Percentiles rank a stretch among this genome's conserved stretches.
Evolutionary conservation across 2,329 filamentous ascomycete species (phyloP).

Genomic region (Neodidymelliopsis sp.): DNA sequence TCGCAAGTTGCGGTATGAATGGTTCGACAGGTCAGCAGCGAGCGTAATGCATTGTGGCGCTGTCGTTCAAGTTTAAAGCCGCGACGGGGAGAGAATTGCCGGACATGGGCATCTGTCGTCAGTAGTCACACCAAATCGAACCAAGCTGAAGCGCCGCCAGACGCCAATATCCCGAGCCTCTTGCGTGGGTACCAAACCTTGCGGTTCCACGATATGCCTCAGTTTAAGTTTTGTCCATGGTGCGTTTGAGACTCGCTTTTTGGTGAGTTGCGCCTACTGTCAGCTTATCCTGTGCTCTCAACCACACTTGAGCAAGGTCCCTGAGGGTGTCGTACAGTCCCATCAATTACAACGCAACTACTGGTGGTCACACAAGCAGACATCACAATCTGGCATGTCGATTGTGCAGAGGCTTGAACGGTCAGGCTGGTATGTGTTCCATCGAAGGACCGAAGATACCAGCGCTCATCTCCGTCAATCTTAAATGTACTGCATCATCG

Average conservation of each 20-base stretch:
- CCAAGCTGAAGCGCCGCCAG: slow-evolving; percentile 14
- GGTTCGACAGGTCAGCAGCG: slow-evolving; percentile 10
- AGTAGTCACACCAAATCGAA: slow-evolving; percentile 25
- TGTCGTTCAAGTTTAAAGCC: slow-evolving; percentile 26
- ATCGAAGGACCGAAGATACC: not conserved
- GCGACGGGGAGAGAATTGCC: slow-evolving; percentile 16
- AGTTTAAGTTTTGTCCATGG: not conserved
- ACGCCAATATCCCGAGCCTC: slow-evolving; percentile 25
- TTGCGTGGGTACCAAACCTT: slow-evolving; percentile 25
- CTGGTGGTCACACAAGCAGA: slow-evolving; percentile 7
- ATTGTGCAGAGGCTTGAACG: slow-evolving; percentile 1
- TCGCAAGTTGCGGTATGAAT: slow-evolving; percentile 20
- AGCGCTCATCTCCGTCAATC: slow-evolving; percentile 14
- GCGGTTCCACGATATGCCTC: slow-evolving; percentile 5
- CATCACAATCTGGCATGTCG: slow-evolving; percentile 1
- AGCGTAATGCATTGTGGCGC: slow-evolving; percentile 24
- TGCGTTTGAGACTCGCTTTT: not conserved
- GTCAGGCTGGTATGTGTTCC: slow-evolving; percentile 9
- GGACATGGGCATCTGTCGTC: slow-evolving; percentile 19
- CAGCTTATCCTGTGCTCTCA: not conserved
- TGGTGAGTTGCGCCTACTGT: not conserved
- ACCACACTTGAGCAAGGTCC: not conserved
- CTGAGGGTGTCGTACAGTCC: slow-evolving; percentile 6
- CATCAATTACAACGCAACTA: not conserved
- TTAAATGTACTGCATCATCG: slow-evolving; percentile 1